These are phyloP conservation scores for Picea abies DNA, from an alignment of 83 land plant genomes.

Conservation along the genomic window DNA sequence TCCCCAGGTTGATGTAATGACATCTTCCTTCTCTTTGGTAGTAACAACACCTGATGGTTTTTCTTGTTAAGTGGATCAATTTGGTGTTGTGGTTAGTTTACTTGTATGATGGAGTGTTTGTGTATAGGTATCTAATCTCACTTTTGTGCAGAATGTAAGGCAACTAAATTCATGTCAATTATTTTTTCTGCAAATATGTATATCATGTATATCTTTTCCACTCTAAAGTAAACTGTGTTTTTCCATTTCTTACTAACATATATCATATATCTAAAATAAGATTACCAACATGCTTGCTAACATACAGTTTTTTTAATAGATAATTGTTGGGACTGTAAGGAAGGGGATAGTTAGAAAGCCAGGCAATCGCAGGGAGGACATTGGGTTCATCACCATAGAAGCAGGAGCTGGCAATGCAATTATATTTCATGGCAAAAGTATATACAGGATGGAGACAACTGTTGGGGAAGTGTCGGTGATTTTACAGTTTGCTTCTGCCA, in stretches of 20 bases:
- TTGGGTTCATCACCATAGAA: constrained; percentile 1
- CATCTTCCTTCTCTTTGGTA: too few species aligned
- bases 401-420: not conserved
- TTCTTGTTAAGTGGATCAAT: not conserved
- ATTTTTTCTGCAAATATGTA: not conserved
- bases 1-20: too few species aligned
- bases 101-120: not conserved
- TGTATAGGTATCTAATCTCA: not conserved
- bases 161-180: not conserved
- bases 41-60: not conserved
- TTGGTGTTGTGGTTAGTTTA: not conserved
- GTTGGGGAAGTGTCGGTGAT: not conserved
- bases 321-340: constrained; percentile 12
- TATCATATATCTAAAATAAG: not conserved
- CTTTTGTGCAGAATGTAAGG: not conserved
- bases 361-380: not conserved
- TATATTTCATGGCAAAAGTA: constrained; percentile 1
- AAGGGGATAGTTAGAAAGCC: constrained; percentile 1
- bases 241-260: not conserved
- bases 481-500: constrained; percentile 16
- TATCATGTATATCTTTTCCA: not conserved
- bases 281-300: not conserved
- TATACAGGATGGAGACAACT: not conserved
- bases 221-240: not conserved
- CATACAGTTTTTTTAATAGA: not conserved